Evolutionary conservation across 805 yeast genomes (phyloP), one percentile per base, ranked within the genome.

Genomic region (Kazachstania africana): DNA sequence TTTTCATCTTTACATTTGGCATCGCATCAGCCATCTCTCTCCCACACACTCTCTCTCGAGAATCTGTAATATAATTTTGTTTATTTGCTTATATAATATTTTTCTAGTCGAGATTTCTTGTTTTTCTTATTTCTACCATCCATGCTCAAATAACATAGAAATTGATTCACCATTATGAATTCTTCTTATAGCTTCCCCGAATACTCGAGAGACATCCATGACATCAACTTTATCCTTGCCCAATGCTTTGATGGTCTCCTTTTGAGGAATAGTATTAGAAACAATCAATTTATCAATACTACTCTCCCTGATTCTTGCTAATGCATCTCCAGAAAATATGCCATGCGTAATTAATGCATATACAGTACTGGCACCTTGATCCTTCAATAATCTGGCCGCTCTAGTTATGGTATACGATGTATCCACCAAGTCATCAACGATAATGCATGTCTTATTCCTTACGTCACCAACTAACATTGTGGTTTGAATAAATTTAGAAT

Each of bases 401-500:
- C 96, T 64, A 0, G 91, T 78, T 29, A 91, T 75, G 1, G 99
- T 91, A 50, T 76, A 77, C 2, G 93, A 83, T 2, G 98, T 88
- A 54, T 91, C 99, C 4, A 85, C 85, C 44, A 91, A 63, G 54
- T 91, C 99, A 59, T 91, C 99, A 23, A 91, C 69, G 29, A 91
- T 61, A n/a, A 91, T 79, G 55, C 96, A 94, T 2, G 74, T 82
- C 47, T 79, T 75, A 44, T 73, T 84, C 37, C 71, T 70, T 22
- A 91, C 97, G 49, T 88, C 94, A 25, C 99, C 99, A 17, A 91
- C 98, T 14, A 91, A 70, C 93, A 91, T 85, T 2, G 95, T 82
- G 1, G 94, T 79, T 24, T 93, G 88, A 26, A 74, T 68, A 33
- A 42, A 47, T 26, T 47, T 39, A 16, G 51, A 38, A 8, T 19